Base-by-base conservation (phyloP, 495 filamentous ascomycete species). In the Neurospora africana region DNA sequence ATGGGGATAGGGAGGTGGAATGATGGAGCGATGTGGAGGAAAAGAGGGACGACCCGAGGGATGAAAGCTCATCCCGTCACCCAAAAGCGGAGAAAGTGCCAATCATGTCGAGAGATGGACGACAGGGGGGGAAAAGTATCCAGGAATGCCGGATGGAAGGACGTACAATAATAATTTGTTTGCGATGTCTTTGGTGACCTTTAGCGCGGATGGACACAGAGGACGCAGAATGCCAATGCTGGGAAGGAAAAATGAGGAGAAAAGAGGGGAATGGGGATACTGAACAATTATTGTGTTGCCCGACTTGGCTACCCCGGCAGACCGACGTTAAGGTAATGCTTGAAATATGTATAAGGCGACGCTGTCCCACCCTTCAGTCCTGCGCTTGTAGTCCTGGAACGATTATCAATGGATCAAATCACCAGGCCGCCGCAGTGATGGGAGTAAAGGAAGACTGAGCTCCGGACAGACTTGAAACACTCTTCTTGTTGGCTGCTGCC, bases 221-320 rank as follows among this genome's bases (percentile, higher is more conserved):
- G 44, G 21, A 21, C 19, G 70, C 68, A 72, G 70, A 76, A 76
- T 40, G 72, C 74, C 74, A 75, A 77, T 77, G 77, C 74, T 77
- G 70, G 71, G 67, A 67, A 68, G 41, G 70, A 58, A 39, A 69
- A 72, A 71, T 75, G 73, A 73, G 65, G 71, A 72, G 70, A 76
- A 76, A 75, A 72, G 75, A 67, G 69, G 70, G 73, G 75, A 75
- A 38, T 10, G 36, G 38, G n/a, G 53, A 65, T 17, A 33, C 53
- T 33, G 53, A 65, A 33, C 27, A 65, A 65, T 65, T 65, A 17
- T 39, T 38, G 68, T 39, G 68, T 38, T 69, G 68, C 33, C 27
- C 53, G 27, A 61, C 53, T 53, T 53, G 44, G 47, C 30, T 36
- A 36, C 21, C 47, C 27, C 53, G 15, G 27, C 53, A 65, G 15